These are phyloP conservation scores for Globisporangium ultimum DNA, from an alignment of 352 stramenopile species.

Conservation along the genomic window DNA sequence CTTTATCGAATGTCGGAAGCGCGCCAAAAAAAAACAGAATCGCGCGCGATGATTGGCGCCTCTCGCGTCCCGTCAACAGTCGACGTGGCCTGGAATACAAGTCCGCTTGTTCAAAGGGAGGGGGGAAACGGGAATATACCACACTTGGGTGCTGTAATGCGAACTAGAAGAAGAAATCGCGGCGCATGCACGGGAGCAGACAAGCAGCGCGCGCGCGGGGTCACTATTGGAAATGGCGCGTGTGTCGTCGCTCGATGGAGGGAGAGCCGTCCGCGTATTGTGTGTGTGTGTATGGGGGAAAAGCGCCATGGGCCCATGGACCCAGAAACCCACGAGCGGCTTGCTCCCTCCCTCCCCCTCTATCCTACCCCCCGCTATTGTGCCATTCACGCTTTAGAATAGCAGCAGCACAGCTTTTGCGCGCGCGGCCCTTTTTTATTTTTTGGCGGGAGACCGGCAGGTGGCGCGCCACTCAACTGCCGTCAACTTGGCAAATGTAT, in stretches of 20 bases:
- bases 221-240: background rate
- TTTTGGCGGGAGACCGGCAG: constrained; percentile 9
- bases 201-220: background rate
- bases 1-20: constrained; percentile 10
- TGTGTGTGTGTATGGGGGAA: constrained; percentile 1
- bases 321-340: constrained; percentile 6
- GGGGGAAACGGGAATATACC: too few relatives aligned
- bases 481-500: constrained; percentile 12
- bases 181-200: background rate
- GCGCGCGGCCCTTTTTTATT: constrained; percentile 11
- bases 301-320: background rate
- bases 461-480: constrained; percentile 7
- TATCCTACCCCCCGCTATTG: constrained; percentile 12
- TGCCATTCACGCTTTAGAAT: background rate
- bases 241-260: background rate
- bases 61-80: constrained; percentile 5
- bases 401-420: background rate
- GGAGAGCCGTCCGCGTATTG: constrained; percentile 5
- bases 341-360: background rate
- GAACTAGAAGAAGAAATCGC: background rate
- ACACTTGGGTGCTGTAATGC: background rate
- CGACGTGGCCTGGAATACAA: background rate
- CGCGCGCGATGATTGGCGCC: background rate
- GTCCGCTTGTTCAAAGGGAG: background rate
- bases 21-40: constrained; percentile 5